Conservation (phyloP, 306 rosid genomes). For the Vigna hirtella region DNA sequence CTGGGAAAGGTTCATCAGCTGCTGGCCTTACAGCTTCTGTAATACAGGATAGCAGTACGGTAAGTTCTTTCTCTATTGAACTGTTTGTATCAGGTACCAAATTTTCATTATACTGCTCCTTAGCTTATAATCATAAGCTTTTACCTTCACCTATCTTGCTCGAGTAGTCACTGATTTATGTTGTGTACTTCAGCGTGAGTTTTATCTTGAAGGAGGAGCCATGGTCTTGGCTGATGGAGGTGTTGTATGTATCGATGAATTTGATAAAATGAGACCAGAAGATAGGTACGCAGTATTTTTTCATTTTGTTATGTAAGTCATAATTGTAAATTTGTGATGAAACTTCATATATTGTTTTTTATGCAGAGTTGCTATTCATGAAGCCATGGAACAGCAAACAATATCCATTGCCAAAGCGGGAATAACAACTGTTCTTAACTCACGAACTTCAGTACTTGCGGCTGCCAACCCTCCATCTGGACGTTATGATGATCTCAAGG, state of each 20-base stretch:
- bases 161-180: constrained; percentile 41
- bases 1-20: constrained; percentile 99
- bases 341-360: constrained; percentile 27
- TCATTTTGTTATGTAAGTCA: constrained; percentile 10
- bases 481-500: constrained; percentile 99
- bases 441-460: constrained; percentile 98
- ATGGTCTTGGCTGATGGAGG: constrained; percentile 99
- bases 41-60: constrained; percentile 84
- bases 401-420: constrained; percentile 99
- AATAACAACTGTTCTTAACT: constrained; percentile 97
- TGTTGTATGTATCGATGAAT: constrained; percentile 98
- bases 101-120: constrained; percentile 14
- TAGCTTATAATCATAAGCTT: constrained; percentile 19
- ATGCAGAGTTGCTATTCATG: constrained; percentile 95
- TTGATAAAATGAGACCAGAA: constrained; percentile 99
- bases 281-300: constrained; percentile 70
- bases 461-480: constrained; percentile 99
- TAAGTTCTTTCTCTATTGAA: constrained; percentile 55
- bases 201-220: constrained; percentile 99
- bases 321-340: constrained; percentile 3
- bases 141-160: constrained; percentile 18
- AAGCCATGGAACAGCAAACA: constrained; percentile 99
- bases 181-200: constrained; percentile 77
- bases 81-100: constrained; percentile 22
- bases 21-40: constrained; percentile 99